Percentiles rank a stretch among this genome's conserved stretches.
Conservation (phyloP, 352 stramenopile genomes). For the Globisporangium alternatum region DNA sequence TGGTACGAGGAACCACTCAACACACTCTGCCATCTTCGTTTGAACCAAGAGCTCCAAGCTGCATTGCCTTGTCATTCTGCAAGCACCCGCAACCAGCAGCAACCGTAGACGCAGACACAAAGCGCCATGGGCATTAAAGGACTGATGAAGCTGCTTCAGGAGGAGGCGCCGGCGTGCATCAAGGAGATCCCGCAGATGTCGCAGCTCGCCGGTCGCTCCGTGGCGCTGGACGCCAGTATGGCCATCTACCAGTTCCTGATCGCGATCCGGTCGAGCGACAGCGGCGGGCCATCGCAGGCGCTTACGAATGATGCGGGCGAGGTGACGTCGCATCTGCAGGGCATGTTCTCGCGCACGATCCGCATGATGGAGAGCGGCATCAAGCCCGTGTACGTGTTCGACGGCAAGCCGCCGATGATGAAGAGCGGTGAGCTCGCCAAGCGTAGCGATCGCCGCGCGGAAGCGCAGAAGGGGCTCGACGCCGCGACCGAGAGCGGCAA, state of each 20-base stretch:
- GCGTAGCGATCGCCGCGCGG: constrained; percentile 86
- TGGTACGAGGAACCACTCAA: too few species aligned
- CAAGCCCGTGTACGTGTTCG: constrained; percentile 99
- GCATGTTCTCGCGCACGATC: constrained; percentile 99
- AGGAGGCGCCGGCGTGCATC: constrained; percentile 96
- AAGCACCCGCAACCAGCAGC: background rate
- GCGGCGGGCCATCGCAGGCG: constrained; percentile 84
- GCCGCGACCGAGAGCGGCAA: constrained; percentile 82
- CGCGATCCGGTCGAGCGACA: constrained; percentile 82
- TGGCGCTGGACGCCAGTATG: constrained; percentile 99
- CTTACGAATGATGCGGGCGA: constrained; percentile 98
- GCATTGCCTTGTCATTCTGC: background rate
- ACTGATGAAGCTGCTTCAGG: constrained; percentile 97
- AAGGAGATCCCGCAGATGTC: constrained; percentile 94
- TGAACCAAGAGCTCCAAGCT: background rate
- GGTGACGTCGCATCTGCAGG: constrained; percentile 89
- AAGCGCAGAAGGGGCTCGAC: constrained; percentile 85
- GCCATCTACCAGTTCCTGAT: constrained; percentile 99
- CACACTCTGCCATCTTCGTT: background rate
- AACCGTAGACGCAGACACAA: background rate
- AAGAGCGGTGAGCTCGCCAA: constrained; percentile 97
- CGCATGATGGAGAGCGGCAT: constrained; percentile 97
- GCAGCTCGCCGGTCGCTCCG: constrained; percentile 93
- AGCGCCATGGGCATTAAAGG: constrained; percentile 98
- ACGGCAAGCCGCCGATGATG: constrained; percentile 97